phyloP scores from a whole-genome alignment of 192 early-diverging fungal genomes.

The Umbelopsis isabellina region DNA sequence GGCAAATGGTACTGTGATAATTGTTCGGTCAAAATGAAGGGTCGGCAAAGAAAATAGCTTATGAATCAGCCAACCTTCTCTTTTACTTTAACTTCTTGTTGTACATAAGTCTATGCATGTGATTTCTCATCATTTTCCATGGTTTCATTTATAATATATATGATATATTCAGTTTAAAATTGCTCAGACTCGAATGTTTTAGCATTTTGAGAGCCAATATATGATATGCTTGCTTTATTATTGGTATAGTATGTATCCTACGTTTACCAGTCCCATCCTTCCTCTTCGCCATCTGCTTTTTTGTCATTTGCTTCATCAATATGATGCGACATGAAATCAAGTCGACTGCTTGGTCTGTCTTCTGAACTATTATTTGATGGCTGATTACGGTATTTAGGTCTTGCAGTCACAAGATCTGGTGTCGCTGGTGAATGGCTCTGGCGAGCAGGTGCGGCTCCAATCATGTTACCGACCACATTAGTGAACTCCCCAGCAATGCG shows the following conservation, averaged over 20 bases:
- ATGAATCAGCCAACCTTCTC: neutral
- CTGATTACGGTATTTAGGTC: too few species aligned
- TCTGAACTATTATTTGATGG: too few species aligned
- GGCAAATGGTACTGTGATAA: conserved; percentile 96
- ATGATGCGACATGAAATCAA: conserved; percentile 6
- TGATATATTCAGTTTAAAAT: too few species aligned
- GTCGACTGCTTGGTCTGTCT: neutral
- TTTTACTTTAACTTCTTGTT: neutral
- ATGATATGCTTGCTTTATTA: too few species aligned
- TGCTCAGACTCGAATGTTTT: too few species aligned
- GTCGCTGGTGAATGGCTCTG: neutral
- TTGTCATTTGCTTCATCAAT: neutral
- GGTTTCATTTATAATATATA: too few species aligned
- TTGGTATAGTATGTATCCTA: neutral
- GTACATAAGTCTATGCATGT: conserved; percentile 17
- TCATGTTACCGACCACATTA: conserved; percentile 10
- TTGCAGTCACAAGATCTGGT: too few species aligned
- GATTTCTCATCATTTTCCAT: neutral
- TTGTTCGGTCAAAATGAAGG: conserved; percentile 67
- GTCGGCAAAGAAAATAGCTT: conserved; percentile 49
- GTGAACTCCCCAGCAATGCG: conserved; percentile 18
- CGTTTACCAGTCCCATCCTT: conserved; percentile 15
- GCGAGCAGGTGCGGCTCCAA: neutral
- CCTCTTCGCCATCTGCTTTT: neutral
- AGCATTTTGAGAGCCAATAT: too few species aligned